Evolutionary conservation across 1,284 basidiomycete genomes (phyloP).

Genomic region (Pisolithus thermaeus): DNA sequence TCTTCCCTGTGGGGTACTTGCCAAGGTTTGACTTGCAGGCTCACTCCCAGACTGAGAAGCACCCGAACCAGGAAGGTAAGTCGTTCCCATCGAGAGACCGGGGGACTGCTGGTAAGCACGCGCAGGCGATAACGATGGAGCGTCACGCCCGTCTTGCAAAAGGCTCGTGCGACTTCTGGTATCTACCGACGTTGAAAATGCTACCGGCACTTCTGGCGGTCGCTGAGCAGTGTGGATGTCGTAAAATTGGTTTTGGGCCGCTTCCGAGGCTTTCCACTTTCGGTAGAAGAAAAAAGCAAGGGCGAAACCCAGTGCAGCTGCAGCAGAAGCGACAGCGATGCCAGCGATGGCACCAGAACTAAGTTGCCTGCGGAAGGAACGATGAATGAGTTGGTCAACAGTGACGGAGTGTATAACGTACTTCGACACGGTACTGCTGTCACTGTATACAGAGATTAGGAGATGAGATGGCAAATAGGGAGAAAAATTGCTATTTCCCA

Average conservation of each 20-base stretch:
- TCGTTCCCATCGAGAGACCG: no score
- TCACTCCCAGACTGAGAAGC: no score
- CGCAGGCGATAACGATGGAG: not conserved
- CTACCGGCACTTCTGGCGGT: not conserved
- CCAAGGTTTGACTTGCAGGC: no score
- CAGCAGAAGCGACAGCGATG: constrained; percentile 14
- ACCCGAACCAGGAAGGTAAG: no score
- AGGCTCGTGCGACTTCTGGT: constrained; percentile 5
- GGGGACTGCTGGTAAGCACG: not conserved
- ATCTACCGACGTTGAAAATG: constrained; percentile 17
- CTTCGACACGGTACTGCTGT: constrained; percentile 7
- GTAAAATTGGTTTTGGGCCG: constrained; percentile 10
- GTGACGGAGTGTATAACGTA: constrained; percentile 9
- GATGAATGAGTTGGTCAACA: no score
- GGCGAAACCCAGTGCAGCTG: constrained; percentile 13
- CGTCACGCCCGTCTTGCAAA: constrained; percentile 7
- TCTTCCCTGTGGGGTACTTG: no score
- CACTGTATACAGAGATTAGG: not conserved
- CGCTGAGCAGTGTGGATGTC: constrained; percentile 10
- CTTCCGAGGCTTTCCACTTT: constrained; percentile 23
- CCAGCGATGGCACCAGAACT: constrained; percentile 24
- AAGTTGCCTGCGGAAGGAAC: constrained; percentile 10
- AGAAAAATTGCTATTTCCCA: not conserved
- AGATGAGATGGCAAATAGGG: not conserved
- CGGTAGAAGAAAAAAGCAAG: constrained; percentile 23